phyloP scores from a whole-genome alignment of 2,329 filamentous ascomycete genomes.

The Botrytis pseudocinerea region DNA sequence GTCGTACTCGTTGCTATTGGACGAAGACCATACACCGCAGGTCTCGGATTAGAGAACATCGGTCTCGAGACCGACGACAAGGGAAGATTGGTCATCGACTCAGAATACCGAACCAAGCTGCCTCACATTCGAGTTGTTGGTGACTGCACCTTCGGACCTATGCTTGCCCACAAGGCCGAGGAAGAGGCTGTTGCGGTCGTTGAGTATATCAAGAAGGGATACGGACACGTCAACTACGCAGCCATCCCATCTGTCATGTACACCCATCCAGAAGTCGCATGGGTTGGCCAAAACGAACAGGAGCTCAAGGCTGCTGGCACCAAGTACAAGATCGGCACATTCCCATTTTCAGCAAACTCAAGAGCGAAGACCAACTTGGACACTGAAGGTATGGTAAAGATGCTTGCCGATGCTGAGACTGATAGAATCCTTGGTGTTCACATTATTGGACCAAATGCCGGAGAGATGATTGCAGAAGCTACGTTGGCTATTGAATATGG shows the following conservation, averaged over 20 bases:
- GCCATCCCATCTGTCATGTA: conserved; percentile 99
- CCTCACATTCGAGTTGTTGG: conserved; percentile 96
- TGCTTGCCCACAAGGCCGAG: conserved; percentile 99
- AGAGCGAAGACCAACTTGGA: conserved; percentile 98
- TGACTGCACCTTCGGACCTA: conserved; percentile 94
- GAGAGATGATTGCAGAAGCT: conserved; percentile 99
- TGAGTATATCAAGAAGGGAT: conserved; percentile 97
- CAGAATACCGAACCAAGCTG: conserved; percentile 97
- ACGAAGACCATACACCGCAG: conserved; percentile 88
- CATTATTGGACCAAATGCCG: conserved; percentile 93
- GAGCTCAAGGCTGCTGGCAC: conserved; percentile 88
- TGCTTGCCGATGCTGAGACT: conserved; percentile 93
- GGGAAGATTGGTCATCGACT: conserved; percentile 94
- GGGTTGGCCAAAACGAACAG: conserved; percentile 97
- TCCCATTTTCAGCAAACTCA: conserved; percentile 98
- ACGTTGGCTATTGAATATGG: conserved; percentile 95
- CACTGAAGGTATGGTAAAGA: conserved; percentile 94
- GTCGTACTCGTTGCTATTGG: conserved; percentile 97
- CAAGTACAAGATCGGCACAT: conserved; percentile 89
- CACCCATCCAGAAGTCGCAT: conserved; percentile 96
- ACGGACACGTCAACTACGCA: conserved; percentile 98
- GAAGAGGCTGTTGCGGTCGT: conserved; percentile 94
- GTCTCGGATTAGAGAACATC: conserved; percentile 90
- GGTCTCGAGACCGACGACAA: conserved; percentile 90
- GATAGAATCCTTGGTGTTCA: conserved; percentile 94